These are phyloP conservation scores for Plasmodium gonderi DNA, from an alignment of 169 alveolate genomes.

Conservation along the genomic window DNA sequence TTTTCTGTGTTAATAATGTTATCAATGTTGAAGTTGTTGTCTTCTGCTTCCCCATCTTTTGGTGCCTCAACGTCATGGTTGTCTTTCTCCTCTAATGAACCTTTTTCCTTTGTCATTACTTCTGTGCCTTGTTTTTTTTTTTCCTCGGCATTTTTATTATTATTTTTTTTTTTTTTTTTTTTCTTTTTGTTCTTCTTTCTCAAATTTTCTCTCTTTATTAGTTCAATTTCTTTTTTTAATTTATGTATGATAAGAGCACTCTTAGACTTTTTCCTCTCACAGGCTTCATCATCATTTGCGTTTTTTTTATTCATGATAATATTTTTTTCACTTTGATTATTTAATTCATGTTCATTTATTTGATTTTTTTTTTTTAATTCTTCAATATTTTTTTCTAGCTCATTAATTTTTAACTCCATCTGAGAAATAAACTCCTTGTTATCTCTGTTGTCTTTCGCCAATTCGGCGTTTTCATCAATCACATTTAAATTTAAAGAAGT, in stretches of 20 bases:
- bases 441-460: background rate
- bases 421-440: conserved; percentile 19
- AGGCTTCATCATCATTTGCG: background rate
- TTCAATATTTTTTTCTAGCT: conserved; percentile 35
- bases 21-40: conserved; percentile 4
- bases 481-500: conserved; percentile 69
- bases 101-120: background rate
- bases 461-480: conserved; percentile 16
- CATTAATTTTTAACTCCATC: conserved; percentile 34
- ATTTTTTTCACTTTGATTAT: background rate
- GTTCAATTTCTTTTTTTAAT: conserved; percentile 33
- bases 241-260: conserved; percentile 13
- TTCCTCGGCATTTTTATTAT: background rate
- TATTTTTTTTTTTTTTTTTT: background rate
- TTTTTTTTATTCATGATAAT: conserved; percentile 8
- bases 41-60: background rate
- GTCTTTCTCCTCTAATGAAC: conserved; percentile 1
- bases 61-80: background rate
- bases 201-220: conserved; percentile 14
- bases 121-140: background rate
- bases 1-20: conserved; percentile 28
- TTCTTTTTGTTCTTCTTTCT: background rate
- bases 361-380: conserved; percentile 28
- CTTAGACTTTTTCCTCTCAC: background rate
- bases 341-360: background rate